Evolutionary conservation across 179 eudicot genomes (phyloP).

Genomic region (Gypsophila paniculata): DNA sequence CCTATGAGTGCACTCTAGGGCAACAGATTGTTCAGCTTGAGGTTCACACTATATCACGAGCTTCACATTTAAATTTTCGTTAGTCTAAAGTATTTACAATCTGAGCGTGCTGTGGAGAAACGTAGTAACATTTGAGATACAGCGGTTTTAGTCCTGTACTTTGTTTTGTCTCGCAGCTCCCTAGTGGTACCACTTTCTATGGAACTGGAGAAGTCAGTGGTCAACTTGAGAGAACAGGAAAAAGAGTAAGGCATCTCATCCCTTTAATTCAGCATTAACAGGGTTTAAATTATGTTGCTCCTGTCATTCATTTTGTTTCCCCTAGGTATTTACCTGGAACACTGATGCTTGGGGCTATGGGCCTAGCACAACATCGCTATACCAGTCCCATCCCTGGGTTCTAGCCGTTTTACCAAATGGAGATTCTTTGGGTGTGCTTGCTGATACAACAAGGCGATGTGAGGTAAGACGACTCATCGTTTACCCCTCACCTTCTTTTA

Average conservation of each 20-base stretch:
- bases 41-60: constrained; percentile 36
- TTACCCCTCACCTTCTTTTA: not conserved
- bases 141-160: not conserved
- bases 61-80: not conserved
- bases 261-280: not conserved
- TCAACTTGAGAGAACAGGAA: constrained; percentile 90
- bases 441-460: constrained; percentile 83
- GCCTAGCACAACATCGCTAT: constrained; percentile 75
- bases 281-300: not conserved
- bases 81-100: constrained; percentile 4
- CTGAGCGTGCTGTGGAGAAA: constrained; percentile 5
- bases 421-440: constrained; percentile 85
- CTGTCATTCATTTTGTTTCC: constrained; percentile 16
- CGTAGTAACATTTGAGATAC: not conserved
- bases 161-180: constrained; percentile 42
- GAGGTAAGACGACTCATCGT: constrained; percentile 46
- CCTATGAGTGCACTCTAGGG: constrained; percentile 47
- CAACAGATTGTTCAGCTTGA: constrained; percentile 64
- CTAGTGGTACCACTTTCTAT: constrained; percentile 80
- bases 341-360: constrained; percentile 95
- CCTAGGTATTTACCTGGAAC: constrained; percentile 86
- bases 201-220: constrained; percentile 99
- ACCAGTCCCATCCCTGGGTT: constrained; percentile 98
- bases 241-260: constrained; percentile 52
- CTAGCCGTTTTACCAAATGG: constrained; percentile 80